Evolutionary conservation across 306 rosid species (phyloP).

Genomic region (Clitoria ternatea): DNA sequence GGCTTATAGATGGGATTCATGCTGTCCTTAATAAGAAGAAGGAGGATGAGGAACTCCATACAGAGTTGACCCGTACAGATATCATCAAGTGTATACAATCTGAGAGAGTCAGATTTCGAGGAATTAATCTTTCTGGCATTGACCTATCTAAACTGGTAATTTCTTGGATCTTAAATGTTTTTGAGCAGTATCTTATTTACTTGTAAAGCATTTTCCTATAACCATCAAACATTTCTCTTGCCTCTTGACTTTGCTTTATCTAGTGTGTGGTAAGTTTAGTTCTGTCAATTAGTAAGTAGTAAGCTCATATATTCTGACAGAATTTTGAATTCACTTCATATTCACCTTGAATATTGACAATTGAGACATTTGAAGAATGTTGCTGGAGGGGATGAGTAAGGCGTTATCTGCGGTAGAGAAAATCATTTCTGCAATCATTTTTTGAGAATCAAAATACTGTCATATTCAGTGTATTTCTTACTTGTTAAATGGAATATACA

Average conservation of each 20-base stretch:
- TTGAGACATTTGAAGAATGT: conserved; percentile 6
- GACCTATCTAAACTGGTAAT: conserved; percentile 93
- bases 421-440: not conserved
- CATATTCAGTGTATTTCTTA: no score
- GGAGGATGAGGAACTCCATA: conserved; percentile 58
- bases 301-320: not conserved
- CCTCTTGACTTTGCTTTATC: conserved; percentile 7
- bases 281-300: not conserved
- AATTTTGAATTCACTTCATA: not conserved
- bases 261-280: not conserved
- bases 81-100: conserved; percentile 93
- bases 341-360: not conserved
- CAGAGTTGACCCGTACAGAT: conserved; percentile 82
- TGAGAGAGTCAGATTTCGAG: conserved; percentile 80
- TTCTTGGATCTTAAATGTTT: conserved; percentile 5
- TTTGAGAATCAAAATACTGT: not conserved
- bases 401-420: not conserved
- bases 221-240: not conserved
- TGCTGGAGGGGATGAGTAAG: not conserved
- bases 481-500: not conserved
- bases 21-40: conserved; percentile 44
- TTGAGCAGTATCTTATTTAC: conserved; percentile 4
- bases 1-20: conserved; percentile 69
- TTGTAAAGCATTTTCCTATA: not conserved
- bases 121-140: conserved; percentile 91